phyloP scores from a whole-genome alignment of 352 stramenopile genomes.

The Phytopythium boreale region DNA sequence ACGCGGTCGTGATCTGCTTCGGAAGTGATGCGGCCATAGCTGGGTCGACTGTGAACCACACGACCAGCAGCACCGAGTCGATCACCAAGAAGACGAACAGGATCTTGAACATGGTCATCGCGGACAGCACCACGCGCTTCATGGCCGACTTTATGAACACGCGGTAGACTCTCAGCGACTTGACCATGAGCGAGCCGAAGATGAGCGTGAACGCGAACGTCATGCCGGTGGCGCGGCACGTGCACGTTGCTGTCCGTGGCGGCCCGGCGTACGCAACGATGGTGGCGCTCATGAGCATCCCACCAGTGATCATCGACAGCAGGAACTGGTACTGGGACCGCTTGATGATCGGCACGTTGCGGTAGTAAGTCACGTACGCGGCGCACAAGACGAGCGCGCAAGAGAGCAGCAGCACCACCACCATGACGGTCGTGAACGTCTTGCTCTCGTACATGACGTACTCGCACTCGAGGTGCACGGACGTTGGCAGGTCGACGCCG shows the following conservation, averaged over 20 bases:
- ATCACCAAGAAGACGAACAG: conserved; percentile 29
- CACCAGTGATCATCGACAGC: conserved; percentile 44
- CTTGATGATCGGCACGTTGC: conserved; percentile 49
- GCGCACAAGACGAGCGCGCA: conserved; percentile 21
- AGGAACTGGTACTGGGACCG: conserved; percentile 70
- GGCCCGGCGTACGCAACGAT: conserved; percentile 37
- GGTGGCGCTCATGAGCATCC: conserved; percentile 38
- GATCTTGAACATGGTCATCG: conserved; percentile 42
- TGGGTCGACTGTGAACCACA: neutral
- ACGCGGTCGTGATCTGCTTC: neutral
- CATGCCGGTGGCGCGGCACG: conserved; percentile 20
- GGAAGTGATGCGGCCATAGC: neutral
- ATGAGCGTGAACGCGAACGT: conserved; percentile 46
- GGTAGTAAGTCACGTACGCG: conserved; percentile 29
- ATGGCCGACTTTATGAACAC: conserved; percentile 27
- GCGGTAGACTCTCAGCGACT: too few relatives aligned
- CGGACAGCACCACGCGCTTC: conserved; percentile 44
- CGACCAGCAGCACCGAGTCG: conserved; percentile 29
- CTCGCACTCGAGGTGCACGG: conserved; percentile 38
- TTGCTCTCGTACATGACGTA: conserved; percentile 29
- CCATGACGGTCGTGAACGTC: conserved; percentile 17
- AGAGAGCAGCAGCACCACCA: conserved; percentile 17
- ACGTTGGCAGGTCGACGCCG: conserved; percentile 15
- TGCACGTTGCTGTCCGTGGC: conserved; percentile 31
- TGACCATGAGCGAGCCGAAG: conserved; percentile 41